Evolutionary conservation across 2,329 filamentous ascomycete species (phyloP), one percentile per base, ranked within the genome.

Genomic region (Fusarium sp.): DNA sequence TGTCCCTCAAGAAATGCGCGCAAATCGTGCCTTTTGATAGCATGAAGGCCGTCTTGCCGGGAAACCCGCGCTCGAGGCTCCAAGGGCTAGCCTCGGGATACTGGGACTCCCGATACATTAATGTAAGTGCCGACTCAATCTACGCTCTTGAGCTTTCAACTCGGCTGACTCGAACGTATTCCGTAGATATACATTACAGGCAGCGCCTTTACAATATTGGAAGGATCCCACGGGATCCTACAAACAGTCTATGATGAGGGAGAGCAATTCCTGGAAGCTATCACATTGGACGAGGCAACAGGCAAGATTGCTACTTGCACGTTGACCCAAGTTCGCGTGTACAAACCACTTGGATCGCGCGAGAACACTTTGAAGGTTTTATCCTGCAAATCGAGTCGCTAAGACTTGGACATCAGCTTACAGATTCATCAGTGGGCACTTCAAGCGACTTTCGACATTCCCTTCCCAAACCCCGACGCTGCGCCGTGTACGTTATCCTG

Each of bases 201-300:
- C 75, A 92, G 91, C 80, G 93, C 93, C 65, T 88, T 98, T 69
- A 89, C 96, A 54, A 90, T 99, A 74, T 89, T 98, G 72, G 87
- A 88, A 75, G 91, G 89, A 51, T 87, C 92, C 53, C 85, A 90
- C 65, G 87, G 87, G 56, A 88, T 97, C 67, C 81, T 97, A 34
- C 96, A 99, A 79, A 97, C 94, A 6, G 91, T 97, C 71, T 97
- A 97, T 81, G 90, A 96, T 75, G 92, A 97, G 75, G 91, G 96
- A 75, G 84, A 89, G 26, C 84, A 81, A 16, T 77, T 79, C 33
- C 82, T 98, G 30, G 87, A 93, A 68, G 91, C 93, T 30, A 88
- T 98, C 68, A 87, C 89, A 31, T 87, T 98, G 66, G 92, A 98
- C 75, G 91, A 97, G 76, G 82, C 84, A 18, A 91, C 91, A 10